Evolutionary conservation across 805 yeast species (phyloP).

Genomic region (Saccharomycopsis javanensis): DNA sequence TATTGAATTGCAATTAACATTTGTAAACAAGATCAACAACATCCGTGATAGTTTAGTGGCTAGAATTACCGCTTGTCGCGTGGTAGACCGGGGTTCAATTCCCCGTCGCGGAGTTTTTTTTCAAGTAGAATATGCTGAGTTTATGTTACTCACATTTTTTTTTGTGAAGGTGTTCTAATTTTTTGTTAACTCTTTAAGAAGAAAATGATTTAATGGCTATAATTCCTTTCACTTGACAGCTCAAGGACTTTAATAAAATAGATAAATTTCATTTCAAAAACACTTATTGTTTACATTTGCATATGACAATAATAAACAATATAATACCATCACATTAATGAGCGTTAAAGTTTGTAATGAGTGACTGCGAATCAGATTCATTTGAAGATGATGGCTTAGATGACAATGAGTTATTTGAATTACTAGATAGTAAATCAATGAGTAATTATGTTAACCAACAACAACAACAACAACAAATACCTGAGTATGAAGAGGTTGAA

Average conservation of each 20-base stretch:
- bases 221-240: no score
- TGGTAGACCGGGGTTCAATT: slow-evolving; percentile 21
- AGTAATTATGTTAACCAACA: neutral
- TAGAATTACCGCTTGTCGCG: slow-evolving; percentile 32
- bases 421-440: neutral
- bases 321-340: no score
- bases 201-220: no score
- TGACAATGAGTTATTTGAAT: slow-evolving; percentile 6
- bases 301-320: no score
- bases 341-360: neutral
- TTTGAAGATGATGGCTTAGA: slow-evolving; percentile 14
- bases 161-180: neutral
- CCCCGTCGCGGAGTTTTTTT: slow-evolving; percentile 21
- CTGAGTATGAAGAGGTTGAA: slow-evolving; percentile 30
- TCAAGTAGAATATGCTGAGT: no score
- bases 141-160: neutral
- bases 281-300: neutral
- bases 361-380: slow-evolving; percentile 14
- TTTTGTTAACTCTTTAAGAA: neutral
- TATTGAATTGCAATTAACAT: no score
- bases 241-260: no score
- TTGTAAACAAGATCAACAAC: neutral
- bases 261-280: neutral
- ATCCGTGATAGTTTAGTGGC: slow-evolving; percentile 32
- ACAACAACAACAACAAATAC: neutral